Base-by-base conservation (phyloP, 208 protist genomes). In the Crithidia thermophila region DNA sequence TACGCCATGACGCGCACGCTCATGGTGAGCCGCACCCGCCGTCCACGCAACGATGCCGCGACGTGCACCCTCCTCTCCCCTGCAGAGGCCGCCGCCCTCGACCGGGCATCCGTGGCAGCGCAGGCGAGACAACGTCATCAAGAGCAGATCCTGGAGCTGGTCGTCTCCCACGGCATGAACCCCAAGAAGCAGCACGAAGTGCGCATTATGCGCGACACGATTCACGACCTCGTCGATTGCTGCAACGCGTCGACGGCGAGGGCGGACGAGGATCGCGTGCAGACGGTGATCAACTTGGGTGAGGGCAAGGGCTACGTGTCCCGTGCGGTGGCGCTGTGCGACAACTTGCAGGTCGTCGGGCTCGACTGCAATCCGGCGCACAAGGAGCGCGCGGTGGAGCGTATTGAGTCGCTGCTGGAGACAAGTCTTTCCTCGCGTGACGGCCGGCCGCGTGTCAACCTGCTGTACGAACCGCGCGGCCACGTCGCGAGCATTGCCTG, bases 291-390 rank as follows among this genome's bases (percentile, higher is more conserved):
- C 25, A 97, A 97, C 74, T 80, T 97, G n/a, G 92, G 92, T 7
- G 92, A 97, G 60, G 92, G 92, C 25, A 97, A 97, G 56, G 92
- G 92, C 23, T 97, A 97, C 64, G 83, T 94, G 0, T 95, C 88
- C 1, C 82, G 92, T 20, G 80, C 85, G 0, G 64, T 97, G 6
- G 85, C 92, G 4, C 67, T 97, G 43, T 92, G 84, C 72, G 84
- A 90, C 50, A 79, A 81, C 14, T 36, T 93, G 43, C 87, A 94
- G 66, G 85, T 95, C 7, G 45, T 97, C 25, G 92, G 92, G 23
- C 75, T 97, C 23, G 92, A 97, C 76, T 97, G 92, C 73, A 97
- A 97, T 51, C 89, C 92, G 2, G 45, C 70, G 5, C 92, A 97
- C 75, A 87, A 92, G 72, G 89, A 95, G 53, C 63, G 79, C 16